A percentile compares a stretch with the other conserved stretches of the same genome.
Conservation (phyloP, 108 stramenopile genomes). For the Cyclostephanos tholiformis region DNA sequence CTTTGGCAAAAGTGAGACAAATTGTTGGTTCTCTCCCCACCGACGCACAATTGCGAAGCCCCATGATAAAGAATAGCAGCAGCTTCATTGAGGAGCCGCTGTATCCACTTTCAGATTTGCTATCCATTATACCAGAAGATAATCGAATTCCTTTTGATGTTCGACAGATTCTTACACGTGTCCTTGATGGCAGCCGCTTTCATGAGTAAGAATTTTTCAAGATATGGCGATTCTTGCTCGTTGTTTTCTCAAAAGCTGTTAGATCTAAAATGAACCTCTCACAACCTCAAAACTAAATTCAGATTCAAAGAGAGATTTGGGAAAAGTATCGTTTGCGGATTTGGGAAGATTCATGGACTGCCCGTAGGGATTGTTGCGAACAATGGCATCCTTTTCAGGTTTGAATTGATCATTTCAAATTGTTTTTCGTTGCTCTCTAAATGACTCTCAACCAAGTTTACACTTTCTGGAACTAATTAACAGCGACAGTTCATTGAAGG, state of each 20-base stretch:
- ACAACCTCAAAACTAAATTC: neutral
- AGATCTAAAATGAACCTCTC: neutral
- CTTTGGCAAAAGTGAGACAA: slow-evolving; percentile 79
- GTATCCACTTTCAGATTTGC: slow-evolving; percentile 85
- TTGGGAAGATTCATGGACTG: slow-evolving; percentile 92
- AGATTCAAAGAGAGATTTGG: slow-evolving; percentile 95
- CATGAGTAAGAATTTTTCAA: slow-evolving; percentile 65
- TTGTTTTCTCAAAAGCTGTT: neutral
- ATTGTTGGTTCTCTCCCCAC: slow-evolving; percentile 73
- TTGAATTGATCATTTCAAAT: neutral
- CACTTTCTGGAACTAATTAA: slow-evolving; percentile 32
- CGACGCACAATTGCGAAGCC: slow-evolving; percentile 41
- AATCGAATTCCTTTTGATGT: slow-evolving; percentile 96
- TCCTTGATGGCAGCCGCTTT: slow-evolving; percentile 95
- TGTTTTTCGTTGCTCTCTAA: neutral
- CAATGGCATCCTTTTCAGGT: slow-evolving; percentile 87
- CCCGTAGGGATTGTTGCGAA: slow-evolving; percentile 97
- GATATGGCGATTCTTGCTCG: neutral
- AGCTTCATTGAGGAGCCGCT: slow-evolving; percentile 86
- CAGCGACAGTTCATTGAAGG: slow-evolving; percentile 92
- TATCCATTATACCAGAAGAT: slow-evolving; percentile 90
- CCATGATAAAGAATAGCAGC: slow-evolving; percentile 33
- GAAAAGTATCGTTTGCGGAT: slow-evolving; percentile 95
- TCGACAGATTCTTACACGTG: slow-evolving; percentile 89
- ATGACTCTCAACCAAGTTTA: neutral